phyloP scores from a whole-genome alignment of 495 filamentous ascomycete species.

The Aspergillus haitiensis region DNA sequence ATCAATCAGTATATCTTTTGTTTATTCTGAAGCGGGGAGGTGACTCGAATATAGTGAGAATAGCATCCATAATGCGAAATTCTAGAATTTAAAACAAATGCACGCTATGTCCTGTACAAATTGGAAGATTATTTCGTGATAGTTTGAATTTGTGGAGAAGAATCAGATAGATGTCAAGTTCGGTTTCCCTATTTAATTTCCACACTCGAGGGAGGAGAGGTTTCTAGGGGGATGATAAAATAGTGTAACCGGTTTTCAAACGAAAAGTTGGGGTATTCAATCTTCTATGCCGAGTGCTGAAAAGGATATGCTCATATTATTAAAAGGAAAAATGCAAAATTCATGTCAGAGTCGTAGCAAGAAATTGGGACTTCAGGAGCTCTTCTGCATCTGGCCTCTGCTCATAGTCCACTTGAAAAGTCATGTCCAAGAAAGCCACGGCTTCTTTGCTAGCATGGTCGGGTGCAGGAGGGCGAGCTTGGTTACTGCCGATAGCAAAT shows the following conservation, averaged over 20 bases:
- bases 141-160: not conserved
- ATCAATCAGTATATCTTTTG: not conserved
- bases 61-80: too few relatives aligned
- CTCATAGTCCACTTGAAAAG: slow-evolving; percentile 94
- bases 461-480: slow-evolving; percentile 86
- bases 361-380: slow-evolving; percentile 76
- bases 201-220: not conserved
- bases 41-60: too few relatives aligned
- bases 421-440: slow-evolving; percentile 79
- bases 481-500: slow-evolving; percentile 91
- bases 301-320: not conserved
- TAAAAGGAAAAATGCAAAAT: not conserved
- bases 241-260: not conserved
- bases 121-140: too few relatives aligned
- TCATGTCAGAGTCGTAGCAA: slow-evolving; percentile 61
- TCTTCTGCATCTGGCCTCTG: slow-evolving; percentile 89
- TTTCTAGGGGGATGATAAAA: not conserved
- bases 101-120: too few relatives aligned
- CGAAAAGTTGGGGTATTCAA: not conserved
- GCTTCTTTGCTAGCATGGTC: slow-evolving; percentile 83
- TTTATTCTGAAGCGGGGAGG: not conserved
- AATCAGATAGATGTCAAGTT: not conserved
- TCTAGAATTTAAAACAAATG: too few relatives aligned
- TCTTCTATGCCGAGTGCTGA: slow-evolving; percentile 8
- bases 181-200: slow-evolving; percentile 4